Percentiles rank a stretch among this genome's conserved stretches.
Evolutionary conservation across 441 rosid species (phyloP).

Genomic region (Erodium trifolium): DNA sequence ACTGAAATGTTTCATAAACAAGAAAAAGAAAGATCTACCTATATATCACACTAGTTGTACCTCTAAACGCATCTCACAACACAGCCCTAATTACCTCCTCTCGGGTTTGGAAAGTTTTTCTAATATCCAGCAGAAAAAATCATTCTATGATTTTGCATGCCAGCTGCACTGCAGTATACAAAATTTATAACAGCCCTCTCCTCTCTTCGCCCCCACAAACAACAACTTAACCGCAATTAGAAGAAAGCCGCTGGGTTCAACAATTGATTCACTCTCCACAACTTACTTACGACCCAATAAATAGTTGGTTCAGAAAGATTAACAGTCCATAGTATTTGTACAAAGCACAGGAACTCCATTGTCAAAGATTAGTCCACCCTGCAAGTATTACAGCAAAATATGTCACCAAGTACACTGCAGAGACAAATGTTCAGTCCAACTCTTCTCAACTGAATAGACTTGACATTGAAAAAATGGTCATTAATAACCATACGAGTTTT

Average conservation of each 20-base stretch:
- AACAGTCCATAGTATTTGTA: slow-evolving; percentile 19
- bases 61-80: slow-evolving; percentile 34
- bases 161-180: slow-evolving; percentile 22
- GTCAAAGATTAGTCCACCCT: slow-evolving; percentile 23
- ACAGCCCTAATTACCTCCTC: slow-evolving; percentile 22
- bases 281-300: slow-evolving; percentile 24
- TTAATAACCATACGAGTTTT: background rate
- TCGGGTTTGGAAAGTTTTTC: slow-evolving; percentile 11
- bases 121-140: slow-evolving; percentile 17
- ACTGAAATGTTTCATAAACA: slow-evolving; percentile 25
- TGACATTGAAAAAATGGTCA: background rate
- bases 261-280: slow-evolving; percentile 20
- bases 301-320: slow-evolving; percentile 18
- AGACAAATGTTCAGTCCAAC: background rate
- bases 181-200: slow-evolving; percentile 27
- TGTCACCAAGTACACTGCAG: background rate
- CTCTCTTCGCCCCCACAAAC: slow-evolving; percentile 11
- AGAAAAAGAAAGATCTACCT: slow-evolving; percentile 10
- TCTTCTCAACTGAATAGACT: background rate
- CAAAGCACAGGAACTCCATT: slow-evolving; percentile 22
- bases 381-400: slow-evolving; percentile 10
- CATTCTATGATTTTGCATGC: slow-evolving; percentile 22
- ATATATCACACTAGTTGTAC: slow-evolving; percentile 26
- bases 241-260: slow-evolving; percentile 24
- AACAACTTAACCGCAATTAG: slow-evolving; percentile 16